phyloP scores from a whole-genome alignment of 129 eudicot genomes.

The Tagetes patula region DNA sequence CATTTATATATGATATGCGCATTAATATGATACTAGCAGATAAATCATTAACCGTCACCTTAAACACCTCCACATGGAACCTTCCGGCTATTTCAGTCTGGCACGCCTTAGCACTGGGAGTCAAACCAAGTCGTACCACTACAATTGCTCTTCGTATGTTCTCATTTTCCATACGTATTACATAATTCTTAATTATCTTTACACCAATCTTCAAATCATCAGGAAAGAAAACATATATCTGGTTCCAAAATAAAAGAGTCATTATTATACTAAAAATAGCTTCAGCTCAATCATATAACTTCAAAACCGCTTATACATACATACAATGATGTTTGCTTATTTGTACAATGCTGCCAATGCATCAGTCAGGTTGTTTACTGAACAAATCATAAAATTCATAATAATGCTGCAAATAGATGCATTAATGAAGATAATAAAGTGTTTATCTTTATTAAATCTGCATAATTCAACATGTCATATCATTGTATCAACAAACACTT shows the following conservation, averaged over 20 bases:
- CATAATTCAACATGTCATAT: background rate
- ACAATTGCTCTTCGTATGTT: slow-evolving; percentile 35
- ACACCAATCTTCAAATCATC: slow-evolving; percentile 42
- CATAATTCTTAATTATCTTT: slow-evolving; percentile 26
- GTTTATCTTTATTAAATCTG: slow-evolving; percentile 4
- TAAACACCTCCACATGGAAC: slow-evolving; percentile 34
- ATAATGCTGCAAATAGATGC: background rate
- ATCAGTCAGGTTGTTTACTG: background rate
- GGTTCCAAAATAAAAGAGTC: slow-evolving; percentile 7
- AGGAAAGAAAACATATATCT: slow-evolving; percentile 43
- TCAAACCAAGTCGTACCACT: slow-evolving; percentile 32
- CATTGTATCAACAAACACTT: background rate
- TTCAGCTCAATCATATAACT: slow-evolving; percentile 15
- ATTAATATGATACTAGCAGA: background rate
- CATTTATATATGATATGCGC: background rate
- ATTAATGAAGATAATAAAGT: background rate
- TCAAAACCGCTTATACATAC: background rate
- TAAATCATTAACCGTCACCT: slow-evolving; percentile 18
- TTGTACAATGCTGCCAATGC: background rate
- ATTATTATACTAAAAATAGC: slow-evolving; percentile 10
- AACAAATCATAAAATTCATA: too few species aligned
- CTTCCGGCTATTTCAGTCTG: slow-evolving; percentile 34
- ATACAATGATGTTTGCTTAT: background rate
- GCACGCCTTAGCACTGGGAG: slow-evolving; percentile 34
- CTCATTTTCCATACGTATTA: slow-evolving; percentile 34